These are phyloP conservation scores for Jaltomata sinuosa DNA, from an alignment of 257 asterid genomes.

Conservation along the genomic window DNA sequence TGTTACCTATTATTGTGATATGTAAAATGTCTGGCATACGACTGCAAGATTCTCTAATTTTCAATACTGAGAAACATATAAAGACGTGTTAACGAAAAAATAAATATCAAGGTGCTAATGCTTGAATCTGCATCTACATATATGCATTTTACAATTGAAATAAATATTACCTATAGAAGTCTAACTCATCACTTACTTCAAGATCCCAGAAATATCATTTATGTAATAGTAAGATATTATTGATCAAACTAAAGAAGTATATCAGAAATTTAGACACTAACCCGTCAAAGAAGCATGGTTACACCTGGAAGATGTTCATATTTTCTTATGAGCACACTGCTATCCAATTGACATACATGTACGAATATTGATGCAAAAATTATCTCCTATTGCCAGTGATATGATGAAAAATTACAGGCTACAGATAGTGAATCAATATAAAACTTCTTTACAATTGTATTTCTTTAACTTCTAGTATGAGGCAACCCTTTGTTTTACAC, in stretches of 20 bases:
- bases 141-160: not conserved
- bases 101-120: not conserved
- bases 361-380: not conserved
- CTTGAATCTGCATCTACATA: too few relatives aligned
- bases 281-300: not conserved
- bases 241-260: not conserved
- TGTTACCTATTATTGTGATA: too few relatives aligned
- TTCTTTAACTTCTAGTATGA: not conserved
- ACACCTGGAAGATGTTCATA: not conserved
- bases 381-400: not conserved
- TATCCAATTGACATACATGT: not conserved
- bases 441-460: not conserved
- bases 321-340: not conserved
- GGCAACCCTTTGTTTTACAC: not conserved
- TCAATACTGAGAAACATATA: not conserved
- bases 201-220: not conserved
- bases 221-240: not conserved
- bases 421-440: not conserved
- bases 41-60: not conserved
- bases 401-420: not conserved
- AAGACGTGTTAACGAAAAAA: too few relatives aligned
- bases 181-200: not conserved
- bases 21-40: not conserved
- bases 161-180: not conserved
- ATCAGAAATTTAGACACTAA: not conserved